These are phyloP conservation scores for Sporothrix pallida DNA, from an alignment of 2,329 filamentous ascomycete genomes.

Conservation along the genomic window DNA sequence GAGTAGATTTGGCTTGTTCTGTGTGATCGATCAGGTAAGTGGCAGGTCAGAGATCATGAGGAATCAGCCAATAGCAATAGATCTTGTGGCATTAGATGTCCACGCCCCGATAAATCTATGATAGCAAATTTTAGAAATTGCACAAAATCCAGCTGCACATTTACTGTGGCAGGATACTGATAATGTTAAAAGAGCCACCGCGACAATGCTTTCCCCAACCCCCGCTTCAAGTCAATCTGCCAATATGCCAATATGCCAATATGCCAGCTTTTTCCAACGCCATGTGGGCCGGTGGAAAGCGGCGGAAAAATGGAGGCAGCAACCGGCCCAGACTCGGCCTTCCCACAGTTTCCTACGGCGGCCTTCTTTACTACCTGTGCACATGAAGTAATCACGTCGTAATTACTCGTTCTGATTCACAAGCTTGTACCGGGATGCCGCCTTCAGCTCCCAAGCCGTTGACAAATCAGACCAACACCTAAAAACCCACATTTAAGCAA, in stretches of 20 bases:
- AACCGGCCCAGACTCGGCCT: not conserved
- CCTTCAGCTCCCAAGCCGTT: not conserved
- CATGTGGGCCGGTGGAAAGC: not conserved
- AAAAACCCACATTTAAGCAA: conserved; percentile 13
- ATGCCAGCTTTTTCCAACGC: not conserved
- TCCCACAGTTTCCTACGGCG: not conserved
- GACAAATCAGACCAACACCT: conserved; percentile 9
- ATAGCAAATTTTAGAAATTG: too few species aligned
- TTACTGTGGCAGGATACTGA: too few species aligned
- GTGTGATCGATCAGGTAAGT: too few species aligned
- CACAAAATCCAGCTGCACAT: too few species aligned
- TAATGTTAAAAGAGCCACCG: too few species aligned
- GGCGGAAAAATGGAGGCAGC: not conserved
- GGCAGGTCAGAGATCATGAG: too few species aligned
- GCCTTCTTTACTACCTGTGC: conserved; percentile 18
- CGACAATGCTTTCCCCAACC: too few species aligned
- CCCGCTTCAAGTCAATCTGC: too few species aligned
- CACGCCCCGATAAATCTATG: too few species aligned
- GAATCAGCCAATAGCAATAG: too few species aligned
- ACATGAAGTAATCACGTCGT: too few species aligned
- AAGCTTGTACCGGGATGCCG: not conserved
- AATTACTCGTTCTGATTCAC: not conserved
- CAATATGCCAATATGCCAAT: not conserved
- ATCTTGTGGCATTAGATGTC: too few species aligned
- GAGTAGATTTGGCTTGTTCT: not conserved